Conservation (phyloP, 169 alveolate genomes). For the Cryptosporidium parvum region DNA sequence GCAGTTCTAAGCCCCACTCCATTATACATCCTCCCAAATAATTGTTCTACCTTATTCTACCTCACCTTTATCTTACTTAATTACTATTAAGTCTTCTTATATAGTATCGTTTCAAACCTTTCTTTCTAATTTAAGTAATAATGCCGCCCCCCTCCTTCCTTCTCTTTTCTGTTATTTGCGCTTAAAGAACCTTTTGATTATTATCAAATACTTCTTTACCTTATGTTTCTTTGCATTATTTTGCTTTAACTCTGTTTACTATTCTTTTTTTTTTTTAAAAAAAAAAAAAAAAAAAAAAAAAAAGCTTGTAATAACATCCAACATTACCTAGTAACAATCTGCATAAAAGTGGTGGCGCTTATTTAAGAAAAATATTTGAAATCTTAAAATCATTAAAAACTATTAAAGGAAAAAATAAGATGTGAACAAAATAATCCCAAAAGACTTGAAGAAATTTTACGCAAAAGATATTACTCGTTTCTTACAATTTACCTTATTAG, state of each 20-base stretch:
- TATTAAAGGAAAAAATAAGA: too few relatives aligned
- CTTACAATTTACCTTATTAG: too few relatives aligned
- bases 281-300: too few relatives aligned
- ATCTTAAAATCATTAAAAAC: neutral
- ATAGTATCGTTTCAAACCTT: neutral
- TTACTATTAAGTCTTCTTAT: neutral
- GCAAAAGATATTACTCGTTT: too few relatives aligned
- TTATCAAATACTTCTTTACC: neutral
- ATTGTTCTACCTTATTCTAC: neutral
- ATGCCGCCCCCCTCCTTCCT: neutral
- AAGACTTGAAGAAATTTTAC: too few relatives aligned
- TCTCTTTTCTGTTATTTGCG: neutral
- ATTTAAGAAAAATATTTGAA: neutral
- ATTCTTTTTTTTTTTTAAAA: neutral
- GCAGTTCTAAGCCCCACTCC: constrained; percentile 90
- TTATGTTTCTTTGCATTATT: neutral
- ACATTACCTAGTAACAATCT: neutral
- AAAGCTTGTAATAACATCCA: neutral
- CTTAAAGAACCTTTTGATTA: too few relatives aligned
- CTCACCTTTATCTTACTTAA: neutral
- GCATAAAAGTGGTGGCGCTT: neutral
- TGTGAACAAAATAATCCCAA: too few relatives aligned
- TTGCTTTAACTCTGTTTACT: neutral
- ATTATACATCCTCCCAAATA: constrained; percentile 83
- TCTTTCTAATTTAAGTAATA: neutral